Percentiles rank a stretch among this genome's conserved stretches.
These are phyloP conservation scores for Xylaria telfairii DNA, from an alignment of 495 filamentous ascomycete species.

Conservation along the genomic window DNA sequence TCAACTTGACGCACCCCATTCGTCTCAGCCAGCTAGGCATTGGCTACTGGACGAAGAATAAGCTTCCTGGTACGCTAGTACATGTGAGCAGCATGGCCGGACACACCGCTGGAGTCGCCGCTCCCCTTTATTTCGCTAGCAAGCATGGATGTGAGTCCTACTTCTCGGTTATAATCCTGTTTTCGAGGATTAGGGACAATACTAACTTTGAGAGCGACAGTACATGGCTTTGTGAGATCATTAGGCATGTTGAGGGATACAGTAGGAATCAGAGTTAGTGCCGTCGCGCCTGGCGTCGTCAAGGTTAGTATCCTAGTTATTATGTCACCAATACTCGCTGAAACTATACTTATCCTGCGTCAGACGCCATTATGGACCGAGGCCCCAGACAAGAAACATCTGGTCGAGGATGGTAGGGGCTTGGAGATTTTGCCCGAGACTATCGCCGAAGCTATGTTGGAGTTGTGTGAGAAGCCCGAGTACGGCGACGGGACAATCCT, in stretches of 20 bases:
- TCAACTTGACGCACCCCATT: constrained; percentile 75
- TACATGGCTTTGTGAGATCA: constrained; percentile 64
- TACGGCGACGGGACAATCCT: constrained; percentile 53
- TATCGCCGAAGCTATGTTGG: constrained; percentile 29
- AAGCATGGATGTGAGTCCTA: constrained; percentile 56
- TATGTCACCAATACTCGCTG: neutral
- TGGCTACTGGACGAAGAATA: constrained; percentile 54
- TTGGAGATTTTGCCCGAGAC: constrained; percentile 21
- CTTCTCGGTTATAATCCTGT: neutral
- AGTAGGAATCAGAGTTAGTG: constrained; percentile 66
- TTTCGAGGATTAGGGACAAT: neutral
- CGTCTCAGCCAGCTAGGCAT: constrained; percentile 70
- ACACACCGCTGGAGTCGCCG: constrained; percentile 52
- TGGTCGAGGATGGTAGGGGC: constrained; percentile 40
- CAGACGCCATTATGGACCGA: constrained; percentile 71
- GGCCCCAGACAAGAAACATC: constrained; percentile 65
- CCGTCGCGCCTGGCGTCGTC: constrained; percentile 69
- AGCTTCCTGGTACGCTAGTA: constrained; percentile 50
- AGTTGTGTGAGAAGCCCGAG: constrained; percentile 26
- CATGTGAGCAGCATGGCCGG: constrained; percentile 69
- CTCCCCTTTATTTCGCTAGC: constrained; percentile 65
- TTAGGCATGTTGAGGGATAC: constrained; percentile 56
- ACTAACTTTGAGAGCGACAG: neutral
- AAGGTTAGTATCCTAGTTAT: constrained; percentile 28
- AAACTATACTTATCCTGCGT: neutral